Evolutionary conservation across 2,329 filamentous ascomycete species (phyloP), one percentile per base, ranked within the genome.

Genomic region (Apiospora koreana): DNA sequence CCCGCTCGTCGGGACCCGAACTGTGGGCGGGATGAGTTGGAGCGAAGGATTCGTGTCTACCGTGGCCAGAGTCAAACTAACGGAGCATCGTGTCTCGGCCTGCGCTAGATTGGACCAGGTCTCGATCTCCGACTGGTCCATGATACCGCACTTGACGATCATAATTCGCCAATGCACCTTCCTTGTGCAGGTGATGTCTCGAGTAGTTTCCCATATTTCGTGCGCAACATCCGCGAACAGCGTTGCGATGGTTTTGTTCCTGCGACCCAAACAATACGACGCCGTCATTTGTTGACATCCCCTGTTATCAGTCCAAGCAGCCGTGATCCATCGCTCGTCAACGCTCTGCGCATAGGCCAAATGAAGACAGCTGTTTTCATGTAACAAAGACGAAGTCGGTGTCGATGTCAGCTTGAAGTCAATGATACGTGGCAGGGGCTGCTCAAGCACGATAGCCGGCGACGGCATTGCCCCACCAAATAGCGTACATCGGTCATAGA

Each of bases 291-390:
- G 92, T 72, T 92, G 89, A 71, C 88, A 89, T 1, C 94, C 94
- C 35, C 88, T 88, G 74, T 90, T 93, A 77, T 97, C 93, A 1
- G 91, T 93, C 94, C 94, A 97, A 0, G 92, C 92, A 7, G 90
- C 92, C 16, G 91, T 92, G 46, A 96, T 83, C 94, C 94, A 97
- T 10, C 91, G 85, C 25, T 92, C 89, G 78, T 95, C 93, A 14
- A 91, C 84, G 76, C 93, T 95, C 69, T 91, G 87, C 1, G 92
- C 89, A 76, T 97, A 97, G 1, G 92, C 93, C 62, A 97, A 83
- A 78, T 97, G 94, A 41, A 97, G 89, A 76, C 92, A 92, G 0
- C 90, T 93, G 73, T 94, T 94, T 77, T 96, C 93, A 69, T 92
- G 89, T 68, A 96, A 84, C 7, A 95, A 83, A 23, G 94, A 93